A percentile compares a stretch with the other conserved stretches of the same genome.
These are phyloP conservation scores for Cyclotella baltica DNA, from an alignment of 108 stramenopile species.

Conservation along the genomic window DNA sequence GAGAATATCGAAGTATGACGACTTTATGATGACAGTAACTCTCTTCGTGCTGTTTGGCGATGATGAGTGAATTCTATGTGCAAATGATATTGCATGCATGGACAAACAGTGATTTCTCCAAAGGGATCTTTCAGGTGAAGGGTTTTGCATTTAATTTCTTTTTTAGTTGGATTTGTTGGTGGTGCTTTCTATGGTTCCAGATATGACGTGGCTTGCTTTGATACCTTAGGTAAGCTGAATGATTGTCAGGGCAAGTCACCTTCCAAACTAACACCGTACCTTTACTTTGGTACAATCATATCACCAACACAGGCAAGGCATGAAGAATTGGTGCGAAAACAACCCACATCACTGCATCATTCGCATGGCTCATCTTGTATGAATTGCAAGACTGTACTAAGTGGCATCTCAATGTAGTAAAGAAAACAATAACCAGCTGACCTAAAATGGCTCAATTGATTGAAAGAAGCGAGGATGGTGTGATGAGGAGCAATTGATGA, in stretches of 20 bases:
- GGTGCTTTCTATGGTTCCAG: constrained; percentile 68
- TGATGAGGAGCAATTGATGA: too few species aligned
- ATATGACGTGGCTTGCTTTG: constrained; percentile 64
- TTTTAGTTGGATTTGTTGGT: constrained; percentile 79
- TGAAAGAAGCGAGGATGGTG: too few species aligned
- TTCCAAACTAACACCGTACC: too few species aligned
- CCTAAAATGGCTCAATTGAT: constrained; percentile 49
- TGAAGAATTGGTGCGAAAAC: constrained; percentile 60
- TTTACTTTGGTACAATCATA: constrained; percentile 7
- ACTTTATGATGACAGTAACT: too few species aligned
- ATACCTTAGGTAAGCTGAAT: constrained; percentile 32
- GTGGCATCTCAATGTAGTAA: constrained; percentile 56
- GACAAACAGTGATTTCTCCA: constrained; percentile 60
- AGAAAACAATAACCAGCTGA: constrained; percentile 56
- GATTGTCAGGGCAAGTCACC: not conserved
- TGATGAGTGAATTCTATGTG: too few species aligned
- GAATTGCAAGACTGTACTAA: constrained; percentile 78
- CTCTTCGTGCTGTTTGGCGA: too few species aligned
- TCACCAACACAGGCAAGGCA: constrained; percentile 51
- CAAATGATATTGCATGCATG: constrained; percentile 60
- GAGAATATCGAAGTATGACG: too few species aligned
- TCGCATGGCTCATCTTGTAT: constrained; percentile 75
- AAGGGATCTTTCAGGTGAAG: constrained; percentile 41
- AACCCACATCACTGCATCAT: constrained; percentile 66
- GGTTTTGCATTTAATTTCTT: constrained; percentile 70